phyloP scores from a whole-genome alignment of 1,284 basidiomycete genomes.

The Ganoderma sinense region DNA sequence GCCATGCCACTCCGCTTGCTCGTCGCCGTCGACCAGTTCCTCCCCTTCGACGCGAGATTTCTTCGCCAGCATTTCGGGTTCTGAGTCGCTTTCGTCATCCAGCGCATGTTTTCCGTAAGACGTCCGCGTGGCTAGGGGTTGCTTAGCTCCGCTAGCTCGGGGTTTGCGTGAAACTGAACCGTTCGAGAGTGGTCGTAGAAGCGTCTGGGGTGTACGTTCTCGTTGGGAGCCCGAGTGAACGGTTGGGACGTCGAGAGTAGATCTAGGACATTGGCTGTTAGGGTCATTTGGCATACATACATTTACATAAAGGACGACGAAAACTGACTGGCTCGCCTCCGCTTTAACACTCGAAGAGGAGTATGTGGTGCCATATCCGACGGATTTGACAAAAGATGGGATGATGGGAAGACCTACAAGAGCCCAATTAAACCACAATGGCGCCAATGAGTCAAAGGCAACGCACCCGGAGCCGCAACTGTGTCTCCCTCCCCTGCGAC shows the following conservation, averaged over 20 bases:
- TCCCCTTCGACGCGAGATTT: conserved; percentile 58
- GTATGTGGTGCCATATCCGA: conserved; percentile 2
- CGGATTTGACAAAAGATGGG: background rate
- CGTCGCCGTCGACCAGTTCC: conserved; percentile 51
- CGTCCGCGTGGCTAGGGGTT: conserved; percentile 16
- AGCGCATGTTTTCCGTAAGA: conserved; percentile 33
- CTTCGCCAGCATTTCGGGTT: conserved; percentile 53
- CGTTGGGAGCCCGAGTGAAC: background rate
- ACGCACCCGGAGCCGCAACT: conserved; percentile 1
- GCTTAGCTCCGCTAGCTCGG: conserved; percentile 7
- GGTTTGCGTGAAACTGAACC: conserved; percentile 2
- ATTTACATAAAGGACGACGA: background rate
- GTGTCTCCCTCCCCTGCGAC: background rate
- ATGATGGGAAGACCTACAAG: background rate
- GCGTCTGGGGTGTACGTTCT: background rate
- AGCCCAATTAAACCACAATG: background rate
- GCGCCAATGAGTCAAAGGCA: background rate
- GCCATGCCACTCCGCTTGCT: conserved; percentile 52
- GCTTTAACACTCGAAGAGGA: background rate
- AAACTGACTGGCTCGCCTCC: conserved; percentile 9
- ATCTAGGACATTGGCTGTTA: background rate
- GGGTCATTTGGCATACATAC: background rate
- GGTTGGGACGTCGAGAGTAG: background rate
- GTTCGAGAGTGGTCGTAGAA: background rate
- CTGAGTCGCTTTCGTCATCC: conserved; percentile 42